Evolutionary conservation across 441 rosid species (phyloP).

Genomic region (Arabidopsis lyrata): DNA sequence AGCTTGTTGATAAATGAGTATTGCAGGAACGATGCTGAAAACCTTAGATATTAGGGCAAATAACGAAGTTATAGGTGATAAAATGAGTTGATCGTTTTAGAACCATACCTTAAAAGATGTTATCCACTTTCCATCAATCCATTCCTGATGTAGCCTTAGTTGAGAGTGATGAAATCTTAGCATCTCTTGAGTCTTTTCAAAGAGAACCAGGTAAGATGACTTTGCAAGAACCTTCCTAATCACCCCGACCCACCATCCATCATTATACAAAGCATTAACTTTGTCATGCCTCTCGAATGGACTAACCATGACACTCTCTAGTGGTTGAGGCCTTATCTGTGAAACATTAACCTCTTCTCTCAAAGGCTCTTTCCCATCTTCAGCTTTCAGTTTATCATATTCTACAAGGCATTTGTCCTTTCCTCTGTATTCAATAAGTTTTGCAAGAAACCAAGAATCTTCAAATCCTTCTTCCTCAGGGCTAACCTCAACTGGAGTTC

Average conservation of each 20-base stretch:
- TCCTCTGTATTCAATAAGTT: slow-evolving; percentile 54
- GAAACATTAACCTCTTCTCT: slow-evolving; percentile 59
- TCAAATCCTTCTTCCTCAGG: slow-evolving; percentile 85
- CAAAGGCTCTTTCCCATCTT: slow-evolving; percentile 72
- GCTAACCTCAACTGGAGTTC: slow-evolving; percentile 73
- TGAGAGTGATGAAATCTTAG: slow-evolving; percentile 61
- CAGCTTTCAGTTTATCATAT: slow-evolving; percentile 71
- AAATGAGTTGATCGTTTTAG: slow-evolving; percentile 13
- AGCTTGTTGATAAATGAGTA: slow-evolving; percentile 11
- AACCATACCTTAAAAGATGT: slow-evolving; percentile 54
- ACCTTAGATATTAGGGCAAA: neutral
- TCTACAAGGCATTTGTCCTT: slow-evolving; percentile 61
- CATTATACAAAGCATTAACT: slow-evolving; percentile 83
- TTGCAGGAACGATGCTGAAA: neutral
- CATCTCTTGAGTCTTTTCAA: slow-evolving; percentile 59
- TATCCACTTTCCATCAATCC: slow-evolving; percentile 78
- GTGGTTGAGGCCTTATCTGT: slow-evolving; percentile 78
- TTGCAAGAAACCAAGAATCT: slow-evolving; percentile 90
- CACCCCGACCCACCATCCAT: slow-evolving; percentile 92
- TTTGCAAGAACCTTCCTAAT: slow-evolving; percentile 57
- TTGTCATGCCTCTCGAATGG: slow-evolving; percentile 61
- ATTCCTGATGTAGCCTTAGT: slow-evolving; percentile 76
- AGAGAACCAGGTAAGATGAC: slow-evolving; percentile 61
- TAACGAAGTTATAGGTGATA: slow-evolving; percentile 6
- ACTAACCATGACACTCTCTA: slow-evolving; percentile 46